A percentile compares a stretch with the other conserved stretches of the same genome.
Conservation (phyloP, 73 alveolate species). For the Paramecium caudatum region DNA sequence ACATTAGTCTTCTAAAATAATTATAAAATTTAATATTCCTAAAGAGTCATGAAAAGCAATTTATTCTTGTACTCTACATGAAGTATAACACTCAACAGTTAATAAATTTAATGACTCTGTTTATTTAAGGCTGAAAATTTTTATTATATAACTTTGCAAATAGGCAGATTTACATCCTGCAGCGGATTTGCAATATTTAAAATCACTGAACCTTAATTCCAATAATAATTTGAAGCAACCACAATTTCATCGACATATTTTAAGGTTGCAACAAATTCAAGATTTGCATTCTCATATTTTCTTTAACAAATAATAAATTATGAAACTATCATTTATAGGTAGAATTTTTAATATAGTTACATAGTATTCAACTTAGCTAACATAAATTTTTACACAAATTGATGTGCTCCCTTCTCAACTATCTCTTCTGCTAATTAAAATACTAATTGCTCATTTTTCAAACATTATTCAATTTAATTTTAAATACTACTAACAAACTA, state of each 20-base stretch:
- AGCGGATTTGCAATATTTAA: neutral
- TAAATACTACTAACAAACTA: neutral
- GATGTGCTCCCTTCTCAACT: neutral
- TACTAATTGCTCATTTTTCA: neutral
- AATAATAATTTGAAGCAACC: neutral
- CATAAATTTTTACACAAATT: slow-evolving; percentile 11
- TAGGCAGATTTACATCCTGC: neutral
- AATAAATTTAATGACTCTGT: neutral
- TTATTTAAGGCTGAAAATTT: neutral
- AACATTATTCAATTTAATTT: neutral
- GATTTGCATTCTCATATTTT: neutral
- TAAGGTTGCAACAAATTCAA: neutral
- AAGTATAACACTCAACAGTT: neutral
- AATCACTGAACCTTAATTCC: slow-evolving; percentile 4
- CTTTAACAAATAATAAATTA: neutral
- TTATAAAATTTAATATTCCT: neutral
- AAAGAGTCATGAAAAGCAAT: neutral
- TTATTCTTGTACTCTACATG: neutral
- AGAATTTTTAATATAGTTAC: neutral
- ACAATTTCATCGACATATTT: neutral
- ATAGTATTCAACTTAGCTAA: neutral
- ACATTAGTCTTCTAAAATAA: neutral
- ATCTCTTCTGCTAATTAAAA: neutral
- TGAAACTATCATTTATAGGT: slow-evolving; percentile 11
- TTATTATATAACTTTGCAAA: neutral